Conservation (phyloP, 768 basidiomycete genomes). For the Termitomyces sp. region DNA sequence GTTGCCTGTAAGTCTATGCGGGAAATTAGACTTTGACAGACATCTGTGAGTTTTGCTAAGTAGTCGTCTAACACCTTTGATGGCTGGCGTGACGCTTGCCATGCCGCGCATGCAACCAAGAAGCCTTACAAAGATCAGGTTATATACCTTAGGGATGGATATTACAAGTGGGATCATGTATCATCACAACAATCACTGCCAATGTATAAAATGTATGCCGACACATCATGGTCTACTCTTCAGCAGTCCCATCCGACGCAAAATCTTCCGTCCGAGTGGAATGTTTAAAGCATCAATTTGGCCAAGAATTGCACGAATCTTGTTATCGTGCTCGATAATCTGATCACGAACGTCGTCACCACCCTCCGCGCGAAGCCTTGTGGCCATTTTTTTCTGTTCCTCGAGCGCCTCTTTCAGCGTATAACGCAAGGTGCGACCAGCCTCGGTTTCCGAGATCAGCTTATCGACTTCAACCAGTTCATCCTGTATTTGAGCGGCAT, state of each 20-base stretch:
- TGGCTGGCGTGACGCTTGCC: no score
- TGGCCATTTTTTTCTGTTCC: slow-evolving; percentile 6
- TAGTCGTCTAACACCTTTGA: no score
- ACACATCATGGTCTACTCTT: neutral
- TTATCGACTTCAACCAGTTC: slow-evolving; percentile 20
- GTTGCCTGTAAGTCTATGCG: no score
- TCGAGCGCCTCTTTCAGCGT: slow-evolving; percentile 14
- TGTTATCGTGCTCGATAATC: slow-evolving; percentile 16
- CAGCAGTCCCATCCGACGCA: neutral
- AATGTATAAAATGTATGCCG: no score
- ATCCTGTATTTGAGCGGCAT: slow-evolving; percentile 22
- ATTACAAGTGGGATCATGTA: no score
- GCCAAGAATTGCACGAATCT: slow-evolving; percentile 18
- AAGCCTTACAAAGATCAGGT: no score
- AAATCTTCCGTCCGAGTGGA: slow-evolving; percentile 15
- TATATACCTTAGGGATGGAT: no score
- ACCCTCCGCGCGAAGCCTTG: slow-evolving; percentile 9
- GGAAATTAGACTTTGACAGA: no score
- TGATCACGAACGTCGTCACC: slow-evolving; percentile 6
- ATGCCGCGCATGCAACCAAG: no score
- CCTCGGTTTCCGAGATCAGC: slow-evolving; percentile 20
- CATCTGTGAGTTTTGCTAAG: no score
- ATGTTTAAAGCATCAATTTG: slow-evolving; percentile 21
- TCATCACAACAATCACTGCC: no score
- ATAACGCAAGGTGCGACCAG: slow-evolving; percentile 16